phyloP scores from a whole-genome alignment of 129 eudicot genomes.

The Saussurea involucrata region DNA sequence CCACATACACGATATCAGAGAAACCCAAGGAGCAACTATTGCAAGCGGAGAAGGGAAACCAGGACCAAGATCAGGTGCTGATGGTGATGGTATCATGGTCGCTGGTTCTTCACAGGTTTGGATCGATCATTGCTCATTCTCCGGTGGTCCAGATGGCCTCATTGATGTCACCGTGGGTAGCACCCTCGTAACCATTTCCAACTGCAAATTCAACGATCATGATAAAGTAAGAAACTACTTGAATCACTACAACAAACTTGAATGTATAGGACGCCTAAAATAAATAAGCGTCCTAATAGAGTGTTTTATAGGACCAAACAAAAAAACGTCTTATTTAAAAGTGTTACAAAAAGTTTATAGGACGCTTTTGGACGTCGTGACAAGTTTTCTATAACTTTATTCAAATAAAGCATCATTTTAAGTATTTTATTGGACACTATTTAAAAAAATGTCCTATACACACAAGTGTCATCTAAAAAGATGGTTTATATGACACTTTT shows the following conservation, averaged over 20 bases:
- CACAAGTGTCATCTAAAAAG: no score
- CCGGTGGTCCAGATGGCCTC: conserved; percentile 54
- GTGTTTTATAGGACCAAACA: no score
- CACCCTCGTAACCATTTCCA: conserved; percentile 65
- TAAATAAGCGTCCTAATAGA: no score
- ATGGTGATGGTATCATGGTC: conserved; percentile 59
- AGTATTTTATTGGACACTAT: no score
- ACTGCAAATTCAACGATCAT: conserved; percentile 58
- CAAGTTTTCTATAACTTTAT: no score
- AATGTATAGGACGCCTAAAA: no score
- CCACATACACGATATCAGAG: conserved; percentile 42
- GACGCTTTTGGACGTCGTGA: no score
- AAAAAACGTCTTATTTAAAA: no score
- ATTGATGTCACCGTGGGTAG: conserved; percentile 63
- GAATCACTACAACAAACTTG: background rate
- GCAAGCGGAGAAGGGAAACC: conserved; percentile 38
- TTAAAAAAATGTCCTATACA: no score
- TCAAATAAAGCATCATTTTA: no score
- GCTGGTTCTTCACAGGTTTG: conserved; percentile 47
- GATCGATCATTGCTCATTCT: conserved; percentile 67
- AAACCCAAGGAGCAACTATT: conserved; percentile 45
- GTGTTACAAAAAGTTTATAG: no score
- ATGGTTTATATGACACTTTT: no score
- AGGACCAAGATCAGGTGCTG: conserved; percentile 48
- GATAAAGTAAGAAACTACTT: conserved; percentile 36